These are phyloP conservation scores for Fraxinus platypoda DNA, from an alignment of 305 asterid species.

Conservation along the genomic window DNA sequence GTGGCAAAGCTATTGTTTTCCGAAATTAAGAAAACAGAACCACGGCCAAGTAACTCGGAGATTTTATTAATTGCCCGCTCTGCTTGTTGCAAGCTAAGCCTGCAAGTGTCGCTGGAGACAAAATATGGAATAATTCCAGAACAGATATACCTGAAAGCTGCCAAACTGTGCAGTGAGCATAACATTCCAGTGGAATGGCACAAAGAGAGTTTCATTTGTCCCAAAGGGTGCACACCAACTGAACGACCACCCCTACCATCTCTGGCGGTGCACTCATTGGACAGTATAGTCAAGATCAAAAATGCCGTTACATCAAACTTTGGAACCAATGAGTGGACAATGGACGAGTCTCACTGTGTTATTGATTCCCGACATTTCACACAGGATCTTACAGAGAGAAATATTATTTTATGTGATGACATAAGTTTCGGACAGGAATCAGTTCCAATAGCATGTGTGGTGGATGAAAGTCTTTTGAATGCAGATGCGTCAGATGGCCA, in stretches of 20 bases:
- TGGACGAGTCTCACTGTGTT: conserved; percentile 89
- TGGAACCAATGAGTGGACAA: conserved; percentile 63
- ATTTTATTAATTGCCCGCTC: conserved; percentile 69
- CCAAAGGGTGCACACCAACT: conserved; percentile 64
- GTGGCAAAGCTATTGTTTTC: conserved; percentile 76
- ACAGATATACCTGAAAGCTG: conserved; percentile 80
- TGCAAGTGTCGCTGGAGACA: conserved; percentile 64
- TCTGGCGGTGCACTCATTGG: conserved; percentile 47
- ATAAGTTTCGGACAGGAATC: conserved; percentile 91
- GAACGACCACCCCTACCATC: conserved; percentile 39
- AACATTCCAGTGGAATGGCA: conserved; percentile 80
- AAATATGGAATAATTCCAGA: conserved; percentile 73
- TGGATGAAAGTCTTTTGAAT: conserved; percentile 85
- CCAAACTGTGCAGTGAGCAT: conserved; percentile 92
- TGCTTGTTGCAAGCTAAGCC: conserved; percentile 77
- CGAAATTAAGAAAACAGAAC: conserved; percentile 69
- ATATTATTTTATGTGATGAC: conserved; percentile 82
- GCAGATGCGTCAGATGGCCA: conserved; percentile 81
- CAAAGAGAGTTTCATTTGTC: conserved; percentile 71
- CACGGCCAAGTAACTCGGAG: conserved; percentile 74
- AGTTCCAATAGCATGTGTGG: conserved; percentile 85
- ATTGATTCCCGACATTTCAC: conserved; percentile 81
- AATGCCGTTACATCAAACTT: conserved; percentile 35
- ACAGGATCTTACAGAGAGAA: conserved; percentile 78
- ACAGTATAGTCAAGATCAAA: conserved; percentile 31